Conservation (phyloP, 148 eudicot species). For the Rhododendron ferrugineum region DNA sequence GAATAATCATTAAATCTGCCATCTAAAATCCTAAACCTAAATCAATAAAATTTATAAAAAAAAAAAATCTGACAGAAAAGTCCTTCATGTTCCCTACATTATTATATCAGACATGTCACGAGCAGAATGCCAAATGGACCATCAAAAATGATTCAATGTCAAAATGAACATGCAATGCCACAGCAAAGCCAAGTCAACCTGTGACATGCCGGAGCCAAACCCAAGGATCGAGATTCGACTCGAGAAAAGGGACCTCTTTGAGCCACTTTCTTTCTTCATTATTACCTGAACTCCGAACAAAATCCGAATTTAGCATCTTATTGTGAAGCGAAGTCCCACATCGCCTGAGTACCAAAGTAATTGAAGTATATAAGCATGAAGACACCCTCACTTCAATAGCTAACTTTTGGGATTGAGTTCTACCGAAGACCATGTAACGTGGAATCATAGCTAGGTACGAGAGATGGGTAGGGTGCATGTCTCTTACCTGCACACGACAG, state of each 20-base stretch:
- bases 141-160: neutral
- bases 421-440: neutral
- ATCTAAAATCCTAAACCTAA: neutral
- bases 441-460: neutral
- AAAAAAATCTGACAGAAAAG: neutral
- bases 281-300: neutral
- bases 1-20: neutral
- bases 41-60: neutral
- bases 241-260: neutral
- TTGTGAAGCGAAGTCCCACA: neutral
- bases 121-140: neutral
- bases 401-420: neutral
- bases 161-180: neutral
- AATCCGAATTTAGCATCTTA: neutral
- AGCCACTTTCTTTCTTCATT: neutral
- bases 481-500: neutral
- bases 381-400: neutral
- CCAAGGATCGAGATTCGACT: neutral
- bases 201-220: neutral
- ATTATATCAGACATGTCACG: neutral
- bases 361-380: neutral
- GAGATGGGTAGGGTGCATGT: neutral
- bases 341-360: neutral
- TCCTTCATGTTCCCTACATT: neutral
- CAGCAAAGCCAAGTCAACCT: neutral